These are phyloP conservation scores for Orbilia oligospora DNA, from an alignment of 2,329 filamentous ascomycete species.

Conservation along the genomic window DNA sequence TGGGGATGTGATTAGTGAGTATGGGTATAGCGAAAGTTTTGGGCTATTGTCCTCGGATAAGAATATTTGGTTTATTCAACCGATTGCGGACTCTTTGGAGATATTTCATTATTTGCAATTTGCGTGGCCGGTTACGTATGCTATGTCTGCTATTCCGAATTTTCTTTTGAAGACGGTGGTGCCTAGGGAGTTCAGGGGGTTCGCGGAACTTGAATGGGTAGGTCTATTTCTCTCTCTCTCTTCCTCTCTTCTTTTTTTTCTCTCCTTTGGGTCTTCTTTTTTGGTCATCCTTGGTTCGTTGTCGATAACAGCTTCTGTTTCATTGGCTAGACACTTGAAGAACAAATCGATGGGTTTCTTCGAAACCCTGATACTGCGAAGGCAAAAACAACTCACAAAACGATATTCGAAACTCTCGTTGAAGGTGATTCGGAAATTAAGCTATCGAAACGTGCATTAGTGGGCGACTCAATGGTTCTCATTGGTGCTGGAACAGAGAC, in stretches of 20 bases:
- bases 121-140: too few species aligned
- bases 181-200: too few species aligned
- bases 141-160: too few species aligned
- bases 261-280: too few species aligned
- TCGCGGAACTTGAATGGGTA: too few species aligned
- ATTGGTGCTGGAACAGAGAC: conserved; percentile 24
- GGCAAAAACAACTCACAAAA: conserved; percentile 28
- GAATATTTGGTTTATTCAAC: conserved; percentile 14
- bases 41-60: neutral
- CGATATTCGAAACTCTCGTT: conserved; percentile 26
- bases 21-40: conserved; percentile 26
- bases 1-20: conserved; percentile 33
- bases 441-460: neutral
- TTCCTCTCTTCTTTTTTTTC: too few species aligned
- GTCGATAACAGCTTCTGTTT: neutral
- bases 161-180: too few species aligned
- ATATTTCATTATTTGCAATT: neutral
- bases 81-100: conserved; percentile 12
- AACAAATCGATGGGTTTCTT: conserved; percentile 7
- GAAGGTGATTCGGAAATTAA: conserved; percentile 7
- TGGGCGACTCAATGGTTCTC: conserved; percentile 21
- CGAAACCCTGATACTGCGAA: neutral
- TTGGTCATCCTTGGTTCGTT: too few species aligned
- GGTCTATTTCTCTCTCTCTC: too few species aligned
- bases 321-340: neutral